A percentile compares a stretch with the other conserved stretches of the same genome.
These are phyloP conservation scores for Pichia eremophila DNA, from an alignment of 805 yeast genomes.

Conservation along the genomic window DNA sequence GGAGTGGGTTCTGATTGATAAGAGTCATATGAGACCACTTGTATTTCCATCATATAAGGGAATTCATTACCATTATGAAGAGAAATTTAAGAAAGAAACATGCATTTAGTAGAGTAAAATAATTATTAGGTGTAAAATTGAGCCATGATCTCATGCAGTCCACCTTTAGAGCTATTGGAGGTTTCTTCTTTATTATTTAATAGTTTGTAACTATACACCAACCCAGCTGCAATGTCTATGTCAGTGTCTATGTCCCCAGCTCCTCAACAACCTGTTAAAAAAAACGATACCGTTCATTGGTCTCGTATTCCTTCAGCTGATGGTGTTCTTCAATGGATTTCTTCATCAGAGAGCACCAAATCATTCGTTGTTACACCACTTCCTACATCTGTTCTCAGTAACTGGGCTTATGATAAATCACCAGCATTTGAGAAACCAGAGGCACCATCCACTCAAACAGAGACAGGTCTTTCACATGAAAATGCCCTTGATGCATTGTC, in stretches of 20 bases:
- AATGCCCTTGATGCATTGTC: not conserved
- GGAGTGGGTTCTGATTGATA: conserved; percentile 31
- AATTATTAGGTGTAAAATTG: no score
- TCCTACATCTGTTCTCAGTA: no score
- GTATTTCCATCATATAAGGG: conserved; percentile 1
- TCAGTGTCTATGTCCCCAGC: not conserved
- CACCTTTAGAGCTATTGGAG: no score
- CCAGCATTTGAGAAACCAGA: no score
- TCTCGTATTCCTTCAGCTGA: not conserved
- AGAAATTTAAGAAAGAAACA: no score
- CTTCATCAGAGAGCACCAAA: not conserved
- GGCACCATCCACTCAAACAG: not conserved
- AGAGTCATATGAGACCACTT: not conserved
- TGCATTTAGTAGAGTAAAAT: no score
- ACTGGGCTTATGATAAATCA: no score
- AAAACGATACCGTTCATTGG: not conserved
- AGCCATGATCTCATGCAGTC: no score
- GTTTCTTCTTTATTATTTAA: no score
- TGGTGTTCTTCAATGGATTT: not conserved
- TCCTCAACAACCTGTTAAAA: not conserved
- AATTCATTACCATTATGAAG: no score
- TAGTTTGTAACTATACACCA: not conserved
- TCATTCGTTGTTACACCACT: no score
- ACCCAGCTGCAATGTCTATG: not conserved
- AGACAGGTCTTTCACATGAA: not conserved